Evolutionary conservation across 2,329 filamentous ascomycete genomes (phyloP), one percentile per base, ranked within the genome.

Genomic region (Penicillium sp.): DNA sequence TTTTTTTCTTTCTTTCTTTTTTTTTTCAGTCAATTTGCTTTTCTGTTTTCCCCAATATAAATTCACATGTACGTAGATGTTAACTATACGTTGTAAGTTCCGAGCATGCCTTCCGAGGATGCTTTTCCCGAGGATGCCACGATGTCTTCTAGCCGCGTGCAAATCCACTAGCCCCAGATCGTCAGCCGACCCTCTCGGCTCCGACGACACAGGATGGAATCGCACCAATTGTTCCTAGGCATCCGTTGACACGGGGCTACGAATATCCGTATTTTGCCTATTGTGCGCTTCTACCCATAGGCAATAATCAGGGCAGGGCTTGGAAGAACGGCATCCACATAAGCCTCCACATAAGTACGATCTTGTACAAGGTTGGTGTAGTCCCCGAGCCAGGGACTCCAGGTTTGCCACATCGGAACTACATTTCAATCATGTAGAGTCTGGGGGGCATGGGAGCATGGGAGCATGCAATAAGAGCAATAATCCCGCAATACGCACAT

Each of bases 161-260:
- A 50, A 31, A 50, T 55, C 52, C 21, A 29, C 33, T 50, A 39
- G 52, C 29, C 45, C 27, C 38, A 50, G 46, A 50, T 55, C 45
- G 47, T 50, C 52, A 50, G 50, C 29, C 50, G 52, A 43, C 52
- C 31, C 39, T 55, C 46, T 55, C 46, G 52, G 52, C 46, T 50
- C 46, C 52, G 38, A 50, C 23, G 25, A 49, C 50, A 33, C 36
- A 27, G 50, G 8, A 15, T 46, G 19, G 44, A 47, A 36, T 11
- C 13, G 15, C 31, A 15, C 31, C 31, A 25, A 36, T 36, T 4
- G 45, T 25, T n/a, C 21, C 15, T 34, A 47, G 13, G 21, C 44
- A 16, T 23, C 11, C 15, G 2, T 46, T 15, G 11, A 29, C 9
- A 27, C 5, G 21, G 31, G 45, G 21, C 15, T 33, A 46, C 29